Conservation (phyloP, 2,329 filamentous ascomycete genomes). For the Xylaria sp. region DNA sequence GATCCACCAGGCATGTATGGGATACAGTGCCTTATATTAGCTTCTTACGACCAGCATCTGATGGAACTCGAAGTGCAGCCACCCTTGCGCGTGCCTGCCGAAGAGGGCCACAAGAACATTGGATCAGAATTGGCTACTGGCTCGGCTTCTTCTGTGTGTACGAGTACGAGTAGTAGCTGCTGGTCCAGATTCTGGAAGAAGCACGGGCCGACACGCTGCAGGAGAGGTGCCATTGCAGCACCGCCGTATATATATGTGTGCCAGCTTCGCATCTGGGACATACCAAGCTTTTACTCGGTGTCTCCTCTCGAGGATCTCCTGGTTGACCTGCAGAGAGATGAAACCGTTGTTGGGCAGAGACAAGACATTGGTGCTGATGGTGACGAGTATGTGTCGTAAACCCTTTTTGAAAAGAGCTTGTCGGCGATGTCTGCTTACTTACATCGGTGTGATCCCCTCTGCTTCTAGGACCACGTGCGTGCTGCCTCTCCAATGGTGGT, state of each 20-base stretch:
- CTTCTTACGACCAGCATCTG: slow-evolving; percentile 18
- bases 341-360: background rate
- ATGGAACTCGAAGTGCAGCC: slow-evolving; percentile 13
- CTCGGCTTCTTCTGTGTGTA: background rate
- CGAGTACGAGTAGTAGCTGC: background rate
- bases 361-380: background rate
- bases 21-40: slow-evolving; percentile 21
- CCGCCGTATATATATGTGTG: background rate
- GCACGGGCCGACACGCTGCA: slow-evolving; percentile 16
- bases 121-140: slow-evolving; percentile 5
- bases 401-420: background rate
- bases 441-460: background rate
- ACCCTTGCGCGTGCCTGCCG: slow-evolving; percentile 13
- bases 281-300: background rate
- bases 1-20: slow-evolving; percentile 27
- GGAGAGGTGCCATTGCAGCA: slow-evolving; percentile 11
- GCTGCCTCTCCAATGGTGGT: background rate
- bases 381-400: background rate
- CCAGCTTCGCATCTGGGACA: background rate
- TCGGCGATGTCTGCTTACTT: background rate
- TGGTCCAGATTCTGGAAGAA: slow-evolving; percentile 7
- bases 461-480: background rate
- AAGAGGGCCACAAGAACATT: slow-evolving; percentile 11
- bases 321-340: background rate
- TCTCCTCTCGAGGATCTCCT: background rate